A percentile compares a stretch with the other conserved stretches of the same genome.
These are phyloP conservation scores for Tetrastigma voinierianum DNA, from an alignment of 164 flowering plant genomes.

Conservation along the genomic window DNA sequence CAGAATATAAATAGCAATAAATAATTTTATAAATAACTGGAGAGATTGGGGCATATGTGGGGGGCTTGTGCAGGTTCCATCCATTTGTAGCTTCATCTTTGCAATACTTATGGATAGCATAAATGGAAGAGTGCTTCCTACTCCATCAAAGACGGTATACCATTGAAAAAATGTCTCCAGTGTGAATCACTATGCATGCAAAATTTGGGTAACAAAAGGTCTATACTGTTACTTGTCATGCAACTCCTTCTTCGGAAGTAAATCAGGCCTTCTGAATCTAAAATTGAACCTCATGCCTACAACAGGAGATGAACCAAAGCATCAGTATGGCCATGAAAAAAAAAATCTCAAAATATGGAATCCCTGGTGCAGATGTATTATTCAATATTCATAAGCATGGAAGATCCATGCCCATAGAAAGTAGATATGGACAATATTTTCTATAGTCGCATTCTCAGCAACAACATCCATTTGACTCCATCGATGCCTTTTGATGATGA, in stretches of 20 bases:
- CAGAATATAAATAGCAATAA: neutral
- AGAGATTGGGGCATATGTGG: neutral
- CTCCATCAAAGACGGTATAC: neutral
- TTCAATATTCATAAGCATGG: no score
- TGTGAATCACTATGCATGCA: neutral
- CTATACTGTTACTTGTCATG: slow-evolving; percentile 52
- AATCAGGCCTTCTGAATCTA: slow-evolving; percentile 65
- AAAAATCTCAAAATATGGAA: no score
- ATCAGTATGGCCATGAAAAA: neutral
- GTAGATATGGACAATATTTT: no score
- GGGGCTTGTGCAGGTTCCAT: neutral
- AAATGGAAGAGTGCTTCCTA: neutral
- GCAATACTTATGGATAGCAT: neutral
- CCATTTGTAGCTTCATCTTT: neutral
- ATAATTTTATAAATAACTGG: neutral
- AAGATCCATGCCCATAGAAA: no score
- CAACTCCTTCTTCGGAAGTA: slow-evolving; percentile 72
- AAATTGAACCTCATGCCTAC: slow-evolving; percentile 59
- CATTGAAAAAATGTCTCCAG: neutral
- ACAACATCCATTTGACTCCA: no score
- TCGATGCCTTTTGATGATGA: no score
- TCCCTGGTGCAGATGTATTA: no score
- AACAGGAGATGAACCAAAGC: slow-evolving; percentile 1
- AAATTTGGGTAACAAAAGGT: neutral
- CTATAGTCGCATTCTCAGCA: no score